Evolutionary conservation across 306 rosid species (phyloP).

Genomic region (Quercus parvula): DNA sequence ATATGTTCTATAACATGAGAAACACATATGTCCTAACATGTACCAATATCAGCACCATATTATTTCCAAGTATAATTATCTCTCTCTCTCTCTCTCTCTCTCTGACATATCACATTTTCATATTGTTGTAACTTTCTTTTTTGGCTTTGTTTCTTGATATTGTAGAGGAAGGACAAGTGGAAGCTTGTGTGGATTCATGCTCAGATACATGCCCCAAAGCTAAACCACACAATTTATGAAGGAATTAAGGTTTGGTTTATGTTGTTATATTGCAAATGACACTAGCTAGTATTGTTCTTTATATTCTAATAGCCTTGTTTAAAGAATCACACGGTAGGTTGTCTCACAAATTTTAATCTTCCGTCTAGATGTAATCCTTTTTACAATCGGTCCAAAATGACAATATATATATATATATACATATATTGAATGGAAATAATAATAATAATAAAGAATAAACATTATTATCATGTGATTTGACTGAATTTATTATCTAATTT

Average conservation of each 20-base stretch:
- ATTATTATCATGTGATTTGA: too few species aligned
- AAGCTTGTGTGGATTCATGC: constrained; percentile 47
- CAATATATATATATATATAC: too few species aligned
- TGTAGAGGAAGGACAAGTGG: constrained; percentile 30
- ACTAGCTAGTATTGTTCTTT: background rate
- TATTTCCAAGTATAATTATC: constrained; percentile 24
- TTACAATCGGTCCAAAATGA: too few species aligned
- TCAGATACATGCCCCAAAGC: constrained; percentile 23
- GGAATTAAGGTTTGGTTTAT: background rate
- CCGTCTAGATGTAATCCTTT: too few species aligned
- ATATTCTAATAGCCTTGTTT: background rate
- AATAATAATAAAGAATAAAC: too few species aligned
- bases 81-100: too few species aligned
- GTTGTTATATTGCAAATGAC: background rate
- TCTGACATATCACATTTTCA: background rate
- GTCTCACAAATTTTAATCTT: too few species aligned
- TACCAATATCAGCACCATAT: constrained; percentile 32
- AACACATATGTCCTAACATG: background rate
- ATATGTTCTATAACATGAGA: too few species aligned
- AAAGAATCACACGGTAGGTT: too few species aligned
- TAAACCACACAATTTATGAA: background rate
- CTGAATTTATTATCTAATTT: too few species aligned
- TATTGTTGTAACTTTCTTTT: background rate
- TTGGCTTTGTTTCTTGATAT: background rate
- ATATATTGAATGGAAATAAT: too few species aligned